Conservation (phyloP, 2,329 filamentous ascomycete species). For the Amauroascus verrucosus region DNA sequence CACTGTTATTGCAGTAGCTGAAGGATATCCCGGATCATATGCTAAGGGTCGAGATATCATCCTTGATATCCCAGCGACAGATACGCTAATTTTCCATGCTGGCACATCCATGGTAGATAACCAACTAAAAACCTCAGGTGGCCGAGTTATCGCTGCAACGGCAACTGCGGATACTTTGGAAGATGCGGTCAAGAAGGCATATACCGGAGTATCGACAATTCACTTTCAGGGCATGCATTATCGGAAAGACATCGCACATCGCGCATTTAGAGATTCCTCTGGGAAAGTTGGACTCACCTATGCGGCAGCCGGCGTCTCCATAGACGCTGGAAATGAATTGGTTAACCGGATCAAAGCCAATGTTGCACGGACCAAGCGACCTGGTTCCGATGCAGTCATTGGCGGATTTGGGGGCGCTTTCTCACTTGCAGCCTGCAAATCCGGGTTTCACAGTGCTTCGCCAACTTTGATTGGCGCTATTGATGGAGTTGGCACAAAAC, state of each 20-base stretch:
- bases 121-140: conserved; percentile 66
- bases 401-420: conserved; percentile 90
- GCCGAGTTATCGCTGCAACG: conserved; percentile 87
- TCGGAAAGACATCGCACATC: conserved; percentile 83
- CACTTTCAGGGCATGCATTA: conserved; percentile 84
- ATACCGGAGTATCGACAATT: conserved; percentile 68
- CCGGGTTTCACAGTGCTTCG: conserved; percentile 63
- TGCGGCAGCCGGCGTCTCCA: conserved; percentile 83
- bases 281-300: conserved; percentile 58
- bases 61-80: conserved; percentile 43
- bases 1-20: conserved; percentile 87
- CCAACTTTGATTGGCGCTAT: conserved; percentile 88
- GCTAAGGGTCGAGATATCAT: conserved; percentile 61
- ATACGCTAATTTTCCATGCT: conserved; percentile 79
- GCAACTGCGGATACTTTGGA: conserved; percentile 65
- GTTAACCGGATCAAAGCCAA: conserved; percentile 85
- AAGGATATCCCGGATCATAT: conserved; percentile 81
- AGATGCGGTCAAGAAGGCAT: conserved; percentile 78
- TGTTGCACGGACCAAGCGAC: conserved; percentile 72
- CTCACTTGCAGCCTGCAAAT: conserved; percentile 55
- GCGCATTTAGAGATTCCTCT: conserved; percentile 36
- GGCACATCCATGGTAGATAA: conserved; percentile 60
- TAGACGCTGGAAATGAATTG: conserved; percentile 86
- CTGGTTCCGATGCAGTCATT: conserved; percentile 85
- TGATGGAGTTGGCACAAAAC: conserved; percentile 92